A percentile compares a stretch with the other conserved stretches of the same genome.
Evolutionary conservation across 1,139 yeast genomes (phyloP).

Genomic region (Candida sp.): DNA sequence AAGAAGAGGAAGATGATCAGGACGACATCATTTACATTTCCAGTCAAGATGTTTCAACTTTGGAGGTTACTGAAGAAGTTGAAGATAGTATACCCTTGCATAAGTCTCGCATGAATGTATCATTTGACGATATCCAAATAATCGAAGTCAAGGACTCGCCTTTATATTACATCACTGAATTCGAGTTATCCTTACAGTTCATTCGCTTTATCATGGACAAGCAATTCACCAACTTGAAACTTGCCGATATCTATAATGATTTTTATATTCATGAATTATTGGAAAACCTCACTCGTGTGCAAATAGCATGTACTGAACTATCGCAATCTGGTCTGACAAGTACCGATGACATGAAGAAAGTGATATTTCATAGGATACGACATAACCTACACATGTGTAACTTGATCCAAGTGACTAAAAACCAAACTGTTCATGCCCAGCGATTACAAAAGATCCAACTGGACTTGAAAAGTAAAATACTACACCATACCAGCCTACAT

Average conservation of each 20-base stretch:
- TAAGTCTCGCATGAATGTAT: not conserved
- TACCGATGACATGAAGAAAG: slow-evolving; percentile 5
- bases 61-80: not conserved
- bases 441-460: not conserved
- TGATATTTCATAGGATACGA: slow-evolving; percentile 28
- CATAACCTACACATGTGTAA: slow-evolving; percentile 22
- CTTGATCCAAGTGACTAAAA: slow-evolving; percentile 20
- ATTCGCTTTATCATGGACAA: slow-evolving; percentile 25
- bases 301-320: slow-evolving; percentile 11
- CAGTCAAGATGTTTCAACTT: not conserved
- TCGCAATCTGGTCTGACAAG: slow-evolving; percentile 9
- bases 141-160: slow-evolving; percentile 11
- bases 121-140: slow-evolving; percentile 11
- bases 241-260: slow-evolving; percentile 24
- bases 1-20: not conserved
- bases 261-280: slow-evolving; percentile 18
- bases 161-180: slow-evolving; percentile 18
- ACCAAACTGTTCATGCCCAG: slow-evolving; percentile 15
- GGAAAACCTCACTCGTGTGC: slow-evolving; percentile 15
- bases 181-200: slow-evolving; percentile 24
- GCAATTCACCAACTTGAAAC: slow-evolving; percentile 17
- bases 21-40: not conserved
- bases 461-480: not conserved
- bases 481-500: not conserved
- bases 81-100: slow-evolving; percentile 4